phyloP scores from a whole-genome alignment of 1,284 basidiomycete species.

The Ustilago sp. region DNA sequence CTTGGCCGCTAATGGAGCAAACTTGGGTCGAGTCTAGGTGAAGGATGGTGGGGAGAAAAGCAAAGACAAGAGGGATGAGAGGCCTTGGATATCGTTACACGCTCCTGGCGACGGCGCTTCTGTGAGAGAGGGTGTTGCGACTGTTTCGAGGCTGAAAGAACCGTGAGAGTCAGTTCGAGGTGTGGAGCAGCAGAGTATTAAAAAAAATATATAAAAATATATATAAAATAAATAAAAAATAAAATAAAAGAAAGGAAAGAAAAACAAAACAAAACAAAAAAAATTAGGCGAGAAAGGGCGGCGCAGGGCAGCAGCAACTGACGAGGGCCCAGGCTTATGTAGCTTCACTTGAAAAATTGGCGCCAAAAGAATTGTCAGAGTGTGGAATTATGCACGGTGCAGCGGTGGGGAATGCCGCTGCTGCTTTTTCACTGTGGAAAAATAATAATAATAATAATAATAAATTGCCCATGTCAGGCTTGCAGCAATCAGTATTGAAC shows the following conservation, averaged over 20 bases:
- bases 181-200: not conserved
- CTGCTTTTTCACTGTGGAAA: not conserved
- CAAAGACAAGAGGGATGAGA: not conserved
- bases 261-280: not conserved
- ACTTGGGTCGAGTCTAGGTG: no score
- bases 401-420: slow-evolving; percentile 2
- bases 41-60: not conserved
- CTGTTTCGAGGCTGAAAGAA: not conserved
- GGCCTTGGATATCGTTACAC: no score
- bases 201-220: no score
- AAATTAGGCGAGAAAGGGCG: slow-evolving; percentile 4
- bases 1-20: not conserved
- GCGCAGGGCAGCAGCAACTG: not conserved
- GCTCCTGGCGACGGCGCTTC: not conserved
- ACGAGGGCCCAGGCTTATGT: slow-evolving; percentile 2
- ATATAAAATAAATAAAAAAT: no score
- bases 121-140: not conserved
- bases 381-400: not conserved
- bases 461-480: slow-evolving; percentile 1
- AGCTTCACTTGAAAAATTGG: no score
- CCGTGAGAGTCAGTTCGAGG: not conserved
- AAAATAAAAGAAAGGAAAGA: no score
- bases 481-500: not conserved
- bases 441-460: no score
- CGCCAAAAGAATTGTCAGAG: no score